These are phyloP conservation scores for Microbotryomycetes sp. DNA, from an alignment of 1,284 basidiomycete genomes.

Conservation along the genomic window DNA sequence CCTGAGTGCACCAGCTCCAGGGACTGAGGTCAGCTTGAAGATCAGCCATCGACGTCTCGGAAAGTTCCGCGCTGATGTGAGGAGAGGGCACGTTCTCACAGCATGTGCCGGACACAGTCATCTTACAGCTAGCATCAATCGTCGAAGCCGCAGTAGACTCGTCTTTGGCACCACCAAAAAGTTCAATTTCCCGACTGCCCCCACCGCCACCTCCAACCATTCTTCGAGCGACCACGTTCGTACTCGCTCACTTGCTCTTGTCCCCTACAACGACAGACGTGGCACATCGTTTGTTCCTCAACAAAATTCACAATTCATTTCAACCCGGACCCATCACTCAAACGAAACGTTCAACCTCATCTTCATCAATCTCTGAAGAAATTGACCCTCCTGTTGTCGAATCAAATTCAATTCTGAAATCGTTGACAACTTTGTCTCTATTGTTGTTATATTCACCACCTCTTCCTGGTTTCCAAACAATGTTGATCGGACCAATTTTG, in stretches of 20 bases:
- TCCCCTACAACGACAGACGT: constrained; percentile 35
- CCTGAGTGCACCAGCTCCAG: not conserved
- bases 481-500: constrained; percentile 36
- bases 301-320: not conserved
- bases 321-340: not conserved
- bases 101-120: constrained; percentile 29
- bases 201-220: constrained; percentile 43
- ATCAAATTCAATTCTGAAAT: constrained; percentile 1
- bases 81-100: not conserved
- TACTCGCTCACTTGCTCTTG: constrained; percentile 57
- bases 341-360: constrained; percentile 28
- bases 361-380: constrained; percentile 27
- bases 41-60: too few species aligned
- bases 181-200: not conserved
- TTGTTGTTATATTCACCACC: constrained; percentile 47
- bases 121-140: constrained; percentile 52
- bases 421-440: constrained; percentile 11
- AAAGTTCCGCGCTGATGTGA: not conserved
- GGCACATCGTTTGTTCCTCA: constrained; percentile 45
- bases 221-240: constrained; percentile 59
- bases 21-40: not conserved
- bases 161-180: not conserved
- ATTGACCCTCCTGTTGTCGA: not conserved
- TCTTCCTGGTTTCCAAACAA: constrained; percentile 35
- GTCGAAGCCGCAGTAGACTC: constrained; percentile 41